Evolutionary conservation across 768 basidiomycete species (phyloP), one percentile per base, ranked within the genome.

Genomic region (Chiua virens): DNA sequence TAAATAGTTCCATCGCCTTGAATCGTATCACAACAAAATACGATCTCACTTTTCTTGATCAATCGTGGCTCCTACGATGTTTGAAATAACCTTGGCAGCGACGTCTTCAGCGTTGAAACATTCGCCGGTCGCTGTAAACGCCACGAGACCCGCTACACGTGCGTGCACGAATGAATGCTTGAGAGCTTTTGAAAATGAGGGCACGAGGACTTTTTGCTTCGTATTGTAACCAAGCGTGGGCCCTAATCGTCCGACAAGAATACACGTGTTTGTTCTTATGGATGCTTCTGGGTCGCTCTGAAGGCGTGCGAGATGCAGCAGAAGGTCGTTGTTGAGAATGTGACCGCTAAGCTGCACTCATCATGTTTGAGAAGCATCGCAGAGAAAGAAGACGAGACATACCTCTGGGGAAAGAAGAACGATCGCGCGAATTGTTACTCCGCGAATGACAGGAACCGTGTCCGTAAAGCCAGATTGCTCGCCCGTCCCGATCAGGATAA

Each of bases 401-500:
- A 91, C 94, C 73, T 98, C 94, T 14, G 91, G 83, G 1, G 95
- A 82, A 22, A 99, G 74, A 10, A 90, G 74, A 53, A 83, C 86
- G 38, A 98, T 85, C 0, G 92, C 85, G 62, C 90, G 92, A 41
- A 96, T 81, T 0, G 97, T 98, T 1, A 92, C 92, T 69, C 98
- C 97, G 35, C 97, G 84, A 50, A 99, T 90, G 41, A 98, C 77
- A 1, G 95, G 86, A 3, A 98, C 91, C 0, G 94, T 95, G 65
- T 99, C 97, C 4, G 87, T 80, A 63, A 98, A 98, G 0, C 97
- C 97, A 4, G 92, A 91, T 84, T 96, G 92, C 94, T 96, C 40
- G 32, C 22, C 25, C 30, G 37, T 25, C 23, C 23, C 20, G 1
- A 45, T 58, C 18, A 57, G 21, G 9, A 36, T 11, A 10, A n/a